Evolutionary conservation across 2,329 filamentous ascomycete genomes (phyloP).

Genomic region (Ophiocordyceps australis): DNA sequence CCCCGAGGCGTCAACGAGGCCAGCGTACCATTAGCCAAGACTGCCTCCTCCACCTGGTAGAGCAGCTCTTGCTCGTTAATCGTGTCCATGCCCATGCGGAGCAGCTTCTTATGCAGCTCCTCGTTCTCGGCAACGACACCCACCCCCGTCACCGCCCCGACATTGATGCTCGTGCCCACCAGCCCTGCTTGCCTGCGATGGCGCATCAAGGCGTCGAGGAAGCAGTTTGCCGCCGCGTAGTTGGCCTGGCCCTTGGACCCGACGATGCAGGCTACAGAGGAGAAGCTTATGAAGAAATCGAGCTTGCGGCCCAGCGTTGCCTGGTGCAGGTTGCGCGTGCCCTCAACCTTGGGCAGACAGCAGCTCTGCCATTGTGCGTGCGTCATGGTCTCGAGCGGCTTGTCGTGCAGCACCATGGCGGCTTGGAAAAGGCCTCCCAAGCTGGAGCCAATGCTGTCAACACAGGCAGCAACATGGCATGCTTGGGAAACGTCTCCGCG

Average conservation of each 20-base stretch:
- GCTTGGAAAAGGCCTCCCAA: constrained; percentile 19
- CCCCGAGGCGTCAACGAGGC: constrained; percentile 3
- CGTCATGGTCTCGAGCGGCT: constrained; percentile 9
- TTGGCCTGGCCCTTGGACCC: constrained; percentile 12
- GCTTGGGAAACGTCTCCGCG: constrained; percentile 11
- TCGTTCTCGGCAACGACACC: constrained; percentile 6
- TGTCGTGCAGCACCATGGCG: constrained; percentile 16
- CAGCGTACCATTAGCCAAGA: constrained; percentile 4
- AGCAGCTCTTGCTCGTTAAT: constrained; percentile 8
- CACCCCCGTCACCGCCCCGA: constrained; percentile 11
- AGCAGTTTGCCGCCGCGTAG: constrained; percentile 17
- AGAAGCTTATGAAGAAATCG: constrained; percentile 13
- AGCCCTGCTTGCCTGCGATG: constrained; percentile 11
- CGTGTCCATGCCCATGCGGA: constrained; percentile 4
- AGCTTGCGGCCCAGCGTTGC: constrained; percentile 4
- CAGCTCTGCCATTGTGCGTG: constrained; percentile 7
- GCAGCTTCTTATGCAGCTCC: constrained; percentile 4
- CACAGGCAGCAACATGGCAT: constrained; percentile 7
- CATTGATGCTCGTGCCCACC: constrained; percentile 14
- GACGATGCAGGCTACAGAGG: constrained; percentile 10
- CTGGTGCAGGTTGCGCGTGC: constrained; percentile 15
- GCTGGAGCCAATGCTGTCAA: constrained; percentile 7
- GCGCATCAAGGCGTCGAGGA: constrained; percentile 13
- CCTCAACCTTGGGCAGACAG: constrained; percentile 13
- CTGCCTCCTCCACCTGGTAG: constrained; percentile 6